Percentiles rank a stretch among this genome's conserved stretches.
phyloP scores from a whole-genome alignment of 495 filamentous ascomycete species.

The Parachaetomium inaequale region DNA sequence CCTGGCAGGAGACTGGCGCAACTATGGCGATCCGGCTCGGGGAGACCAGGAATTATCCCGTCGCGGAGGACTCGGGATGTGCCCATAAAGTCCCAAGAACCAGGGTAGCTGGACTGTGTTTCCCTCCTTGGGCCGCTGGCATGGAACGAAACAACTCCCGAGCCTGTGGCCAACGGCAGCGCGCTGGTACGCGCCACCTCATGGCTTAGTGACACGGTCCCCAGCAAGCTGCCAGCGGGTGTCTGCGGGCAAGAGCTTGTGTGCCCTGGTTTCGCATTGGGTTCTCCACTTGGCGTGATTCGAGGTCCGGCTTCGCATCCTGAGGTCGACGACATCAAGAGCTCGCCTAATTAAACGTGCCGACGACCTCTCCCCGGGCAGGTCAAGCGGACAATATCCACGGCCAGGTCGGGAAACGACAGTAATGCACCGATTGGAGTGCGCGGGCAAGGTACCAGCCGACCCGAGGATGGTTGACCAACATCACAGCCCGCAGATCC shows the following conservation, averaged over 20 bases:
- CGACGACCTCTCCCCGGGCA: not conserved
- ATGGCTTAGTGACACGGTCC: not conserved
- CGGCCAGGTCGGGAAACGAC: not conserved
- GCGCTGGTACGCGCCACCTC: constrained; percentile 1
- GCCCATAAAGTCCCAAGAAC: not conserved
- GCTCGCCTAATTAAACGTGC: not conserved
- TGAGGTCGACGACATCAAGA: not conserved
- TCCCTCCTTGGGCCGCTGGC: not conserved
- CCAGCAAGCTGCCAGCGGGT: constrained; percentile 16
- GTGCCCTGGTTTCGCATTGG: constrained; percentile 11
- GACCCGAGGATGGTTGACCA: not conserved
- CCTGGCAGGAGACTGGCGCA: constrained; percentile 12
- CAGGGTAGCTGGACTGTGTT: constrained; percentile 4
- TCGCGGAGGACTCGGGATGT: not conserved
- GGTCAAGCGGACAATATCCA: not conserved
- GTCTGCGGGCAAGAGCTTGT: constrained; percentile 15
- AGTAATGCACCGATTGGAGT: constrained; percentile 1
- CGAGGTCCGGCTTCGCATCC: not conserved
- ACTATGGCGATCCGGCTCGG: constrained; percentile 18
- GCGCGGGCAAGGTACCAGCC: not conserved
- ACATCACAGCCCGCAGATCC: not conserved
- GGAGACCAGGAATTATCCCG: not conserved
- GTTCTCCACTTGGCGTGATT: constrained; percentile 9
- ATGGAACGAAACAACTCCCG: constrained; percentile 4
- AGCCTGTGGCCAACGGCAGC: not conserved